Conservation (phyloP, 306 rosid genomes). For the Cicer yamashitae region DNA sequence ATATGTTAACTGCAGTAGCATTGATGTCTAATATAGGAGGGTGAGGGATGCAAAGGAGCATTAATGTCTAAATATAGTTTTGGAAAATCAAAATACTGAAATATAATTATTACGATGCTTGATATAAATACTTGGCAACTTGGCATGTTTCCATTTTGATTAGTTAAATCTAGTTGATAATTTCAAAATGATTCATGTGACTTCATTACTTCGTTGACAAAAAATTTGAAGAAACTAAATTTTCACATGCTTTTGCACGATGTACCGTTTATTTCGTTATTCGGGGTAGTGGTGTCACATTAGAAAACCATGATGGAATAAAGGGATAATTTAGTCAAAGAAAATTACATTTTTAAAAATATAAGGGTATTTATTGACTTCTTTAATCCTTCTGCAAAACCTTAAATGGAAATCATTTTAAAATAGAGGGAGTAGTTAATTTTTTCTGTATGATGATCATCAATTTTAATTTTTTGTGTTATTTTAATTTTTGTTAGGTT, state of each 20-base stretch:
- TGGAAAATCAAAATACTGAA: not conserved
- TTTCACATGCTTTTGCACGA: no score
- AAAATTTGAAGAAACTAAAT: no score
- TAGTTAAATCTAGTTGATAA: not conserved
- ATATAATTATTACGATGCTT: constrained; percentile 14
- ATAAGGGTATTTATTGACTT: not conserved
- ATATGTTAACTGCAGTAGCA: not conserved
- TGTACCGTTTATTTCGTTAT: no score
- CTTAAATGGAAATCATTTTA: not conserved
- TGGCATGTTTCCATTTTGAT: constrained; percentile 1
- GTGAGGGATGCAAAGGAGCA: not conserved
- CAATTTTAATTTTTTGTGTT: constrained; percentile 33
- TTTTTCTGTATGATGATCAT: constrained; percentile 31
- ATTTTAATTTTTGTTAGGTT: constrained; percentile 61
- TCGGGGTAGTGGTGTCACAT: no score
- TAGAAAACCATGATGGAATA: not conserved
- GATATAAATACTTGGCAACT: constrained; percentile 18
- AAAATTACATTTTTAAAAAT: no score
- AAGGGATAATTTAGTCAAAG: no score
- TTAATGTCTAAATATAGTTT: constrained; percentile 1
- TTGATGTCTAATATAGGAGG: not conserved
- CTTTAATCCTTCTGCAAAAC: not conserved
- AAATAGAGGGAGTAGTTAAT: not conserved
- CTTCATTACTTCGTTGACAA: no score
- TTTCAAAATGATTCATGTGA: no score